Percentiles rank a stretch among this genome's conserved stretches.
Evolutionary conservation across 306 rosid species (phyloP).

Genomic region (Lathyrus aphaca): DNA sequence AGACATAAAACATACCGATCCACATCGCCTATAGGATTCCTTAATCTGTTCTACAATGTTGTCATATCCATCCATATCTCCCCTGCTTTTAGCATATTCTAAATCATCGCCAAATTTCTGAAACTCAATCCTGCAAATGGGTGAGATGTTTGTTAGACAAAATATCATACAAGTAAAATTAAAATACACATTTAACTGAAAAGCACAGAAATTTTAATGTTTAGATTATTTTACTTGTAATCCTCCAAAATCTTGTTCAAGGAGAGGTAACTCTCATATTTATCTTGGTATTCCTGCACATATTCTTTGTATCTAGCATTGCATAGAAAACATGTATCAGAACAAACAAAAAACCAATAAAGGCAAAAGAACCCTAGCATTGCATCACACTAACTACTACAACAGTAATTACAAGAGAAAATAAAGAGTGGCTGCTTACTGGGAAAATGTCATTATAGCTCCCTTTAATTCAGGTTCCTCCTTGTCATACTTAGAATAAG

Average conservation of each 20-base stretch:
- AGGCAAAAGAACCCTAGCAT: slow-evolving; percentile 11
- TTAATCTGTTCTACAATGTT: slow-evolving; percentile 59
- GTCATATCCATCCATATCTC: slow-evolving; percentile 63
- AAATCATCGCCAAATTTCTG: slow-evolving; percentile 70
- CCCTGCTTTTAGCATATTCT: slow-evolving; percentile 59
- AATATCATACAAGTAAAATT: slow-evolving; percentile 27
- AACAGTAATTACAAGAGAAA: slow-evolving; percentile 15
- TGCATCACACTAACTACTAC: slow-evolving; percentile 3
- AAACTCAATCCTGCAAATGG: slow-evolving; percentile 66
- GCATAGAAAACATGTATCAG: slow-evolving; percentile 36
- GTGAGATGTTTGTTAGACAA: slow-evolving; percentile 31
- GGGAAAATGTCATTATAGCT: slow-evolving; percentile 70
- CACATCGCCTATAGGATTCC: slow-evolving; percentile 74
- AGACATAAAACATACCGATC: slow-evolving; percentile 52
- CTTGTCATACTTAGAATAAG: slow-evolving; percentile 89
- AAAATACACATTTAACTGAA: slow-evolving; percentile 26
- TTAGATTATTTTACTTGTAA: slow-evolving; percentile 60
- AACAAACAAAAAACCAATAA: slow-evolving; percentile 35
- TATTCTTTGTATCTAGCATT: slow-evolving; percentile 79
- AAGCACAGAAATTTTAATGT: slow-evolving; percentile 15
- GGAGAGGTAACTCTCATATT: slow-evolving; percentile 81
- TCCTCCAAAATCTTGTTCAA: slow-evolving; percentile 82
- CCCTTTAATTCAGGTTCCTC: slow-evolving; percentile 89
- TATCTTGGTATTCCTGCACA: slow-evolving; percentile 83
- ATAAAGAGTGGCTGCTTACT: slow-evolving; percentile 59